Percentiles rank a stretch among this genome's conserved stretches.
These are phyloP conservation scores for Podospora fimiseda DNA, from an alignment of 495 filamentous ascomycete genomes.

Conservation along the genomic window DNA sequence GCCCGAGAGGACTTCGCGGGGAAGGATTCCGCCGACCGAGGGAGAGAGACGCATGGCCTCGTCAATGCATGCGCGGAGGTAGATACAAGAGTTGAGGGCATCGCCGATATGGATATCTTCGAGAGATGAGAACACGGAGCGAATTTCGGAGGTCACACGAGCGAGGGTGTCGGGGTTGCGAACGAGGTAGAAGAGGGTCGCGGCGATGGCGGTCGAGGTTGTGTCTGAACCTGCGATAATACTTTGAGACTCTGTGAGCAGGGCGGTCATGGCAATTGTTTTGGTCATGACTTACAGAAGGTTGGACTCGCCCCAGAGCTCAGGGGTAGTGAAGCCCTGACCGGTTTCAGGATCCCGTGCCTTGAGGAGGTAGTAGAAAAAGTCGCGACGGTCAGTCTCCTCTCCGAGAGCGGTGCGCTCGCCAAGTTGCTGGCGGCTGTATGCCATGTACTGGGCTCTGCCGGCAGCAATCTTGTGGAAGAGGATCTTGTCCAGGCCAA, in stretches of 20 bases:
- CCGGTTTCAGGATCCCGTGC: slow-evolving; percentile 57
- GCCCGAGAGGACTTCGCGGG: slow-evolving; percentile 56
- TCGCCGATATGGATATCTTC: slow-evolving; percentile 48
- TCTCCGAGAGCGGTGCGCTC: slow-evolving; percentile 50
- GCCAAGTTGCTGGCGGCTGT: slow-evolving; percentile 47
- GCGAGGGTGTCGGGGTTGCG: slow-evolving; percentile 48
- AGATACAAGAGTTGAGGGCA: slow-evolving; percentile 50
- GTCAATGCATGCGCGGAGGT: slow-evolving; percentile 59
- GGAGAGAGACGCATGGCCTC: slow-evolving; percentile 67
- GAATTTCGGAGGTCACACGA: slow-evolving; percentile 44
- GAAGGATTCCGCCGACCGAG: slow-evolving; percentile 53
- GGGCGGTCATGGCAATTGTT: background rate
- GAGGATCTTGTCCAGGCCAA: slow-evolving; percentile 50
- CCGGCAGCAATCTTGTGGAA: slow-evolving; percentile 51
- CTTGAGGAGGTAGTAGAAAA: slow-evolving; percentile 55
- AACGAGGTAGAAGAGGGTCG: slow-evolving; percentile 60
- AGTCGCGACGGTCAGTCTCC: slow-evolving; percentile 57
- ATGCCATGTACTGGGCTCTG: slow-evolving; percentile 49
- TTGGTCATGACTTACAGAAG: slow-evolving; percentile 48
- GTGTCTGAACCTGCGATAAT: slow-evolving; percentile 59
- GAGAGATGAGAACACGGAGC: slow-evolving; percentile 39
- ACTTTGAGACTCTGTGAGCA: slow-evolving; percentile 10
- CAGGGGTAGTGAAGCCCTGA: slow-evolving; percentile 55
- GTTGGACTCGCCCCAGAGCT: slow-evolving; percentile 67
- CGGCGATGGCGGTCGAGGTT: slow-evolving; percentile 56